Base-by-base conservation (phyloP, 2,329 filamentous ascomycete genomes). In the Arthroderma sp. region DNA sequence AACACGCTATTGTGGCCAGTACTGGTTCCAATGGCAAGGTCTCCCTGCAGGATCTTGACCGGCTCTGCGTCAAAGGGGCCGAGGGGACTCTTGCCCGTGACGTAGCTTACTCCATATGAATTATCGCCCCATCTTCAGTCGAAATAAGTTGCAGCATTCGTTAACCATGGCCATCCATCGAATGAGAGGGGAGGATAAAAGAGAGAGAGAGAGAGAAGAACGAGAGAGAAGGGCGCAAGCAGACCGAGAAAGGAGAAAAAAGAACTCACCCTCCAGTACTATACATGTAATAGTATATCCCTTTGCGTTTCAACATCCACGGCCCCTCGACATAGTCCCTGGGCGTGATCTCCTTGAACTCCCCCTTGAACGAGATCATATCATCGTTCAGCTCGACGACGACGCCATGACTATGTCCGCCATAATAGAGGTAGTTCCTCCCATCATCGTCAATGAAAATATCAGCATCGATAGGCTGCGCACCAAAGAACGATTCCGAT, bases 401-500 rank as follows among this genome's bases (percentile, higher is more conserved):
- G 5, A 75, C 71, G 19, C 70, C 70, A 62, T 75, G 74, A 5
- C 67, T 68, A 62, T 74, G 73, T 0, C 74, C 74, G 1, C 73
- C 74, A 60, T 73, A 76, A 64, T 75, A 74, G 41, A 76, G 67
- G 63, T 75, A 76, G 1, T 71, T 70, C 57, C 73, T 68, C 0
- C 66, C 69, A 19, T 71, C 68, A 21, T 71, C 72, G 55, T 75
- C 73, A 58, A 75, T 66, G 55, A 75, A 76, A 8, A 76, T 69
- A 59, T 72, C 70, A 56, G 74, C 73, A 60, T 76, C 75, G 56
- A 77, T 78, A 2, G 76, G 76, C 63, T 79, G 73, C 2, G 76
- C 76, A 5, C 73, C 76, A 60, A 74, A 71, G 58, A 75, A 63
- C 56, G 73, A 76, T 28, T 73, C 71, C 2, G 70, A 71, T 19